phyloP scores from a whole-genome alignment of 352 stramenopile species.

The Globisporangium okanoganense region DNA sequence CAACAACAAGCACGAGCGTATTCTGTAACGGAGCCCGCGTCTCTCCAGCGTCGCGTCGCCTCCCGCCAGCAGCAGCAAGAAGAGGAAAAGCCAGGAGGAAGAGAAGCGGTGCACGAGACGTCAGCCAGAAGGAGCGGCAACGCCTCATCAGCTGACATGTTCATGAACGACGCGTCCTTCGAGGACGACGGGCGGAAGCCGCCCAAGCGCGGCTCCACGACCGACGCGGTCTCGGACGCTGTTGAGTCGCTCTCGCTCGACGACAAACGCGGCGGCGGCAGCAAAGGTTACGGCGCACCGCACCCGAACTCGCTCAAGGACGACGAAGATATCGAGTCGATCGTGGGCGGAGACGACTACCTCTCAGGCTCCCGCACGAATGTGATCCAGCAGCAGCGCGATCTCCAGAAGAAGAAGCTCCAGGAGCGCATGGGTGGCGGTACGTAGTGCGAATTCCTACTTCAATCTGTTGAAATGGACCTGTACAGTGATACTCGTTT shows the following conservation, averaged over 20 bases:
- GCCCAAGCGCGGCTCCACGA: slow-evolving; percentile 17
- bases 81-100: not conserved
- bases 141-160: slow-evolving; percentile 37
- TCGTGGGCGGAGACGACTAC: slow-evolving; percentile 48
- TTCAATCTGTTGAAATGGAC: too few relatives aligned
- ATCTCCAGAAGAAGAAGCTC: slow-evolving; percentile 86
- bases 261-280: slow-evolving; percentile 30
- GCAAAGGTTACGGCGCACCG: slow-evolving; percentile 25
- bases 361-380: slow-evolving; percentile 59
- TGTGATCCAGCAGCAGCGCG: slow-evolving; percentile 82
- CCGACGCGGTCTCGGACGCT: slow-evolving; percentile 45
- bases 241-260: slow-evolving; percentile 64
- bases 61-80: not conserved
- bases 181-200: slow-evolving; percentile 47
- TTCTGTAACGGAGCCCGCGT: slow-evolving; percentile 5
- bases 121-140: not conserved
- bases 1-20: not conserved
- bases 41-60: not conserved
- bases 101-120: not conserved
- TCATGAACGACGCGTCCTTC: slow-evolving; percentile 79
- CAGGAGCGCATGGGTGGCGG: slow-evolving; percentile 78
- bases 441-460: slow-evolving; percentile 19
- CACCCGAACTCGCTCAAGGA: slow-evolving; percentile 80
- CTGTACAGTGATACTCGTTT: too few relatives aligned
- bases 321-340: slow-evolving; percentile 65